phyloP scores from a whole-genome alignment of 768 basidiomycete genomes.

The Lentinus brumalis region DNA sequence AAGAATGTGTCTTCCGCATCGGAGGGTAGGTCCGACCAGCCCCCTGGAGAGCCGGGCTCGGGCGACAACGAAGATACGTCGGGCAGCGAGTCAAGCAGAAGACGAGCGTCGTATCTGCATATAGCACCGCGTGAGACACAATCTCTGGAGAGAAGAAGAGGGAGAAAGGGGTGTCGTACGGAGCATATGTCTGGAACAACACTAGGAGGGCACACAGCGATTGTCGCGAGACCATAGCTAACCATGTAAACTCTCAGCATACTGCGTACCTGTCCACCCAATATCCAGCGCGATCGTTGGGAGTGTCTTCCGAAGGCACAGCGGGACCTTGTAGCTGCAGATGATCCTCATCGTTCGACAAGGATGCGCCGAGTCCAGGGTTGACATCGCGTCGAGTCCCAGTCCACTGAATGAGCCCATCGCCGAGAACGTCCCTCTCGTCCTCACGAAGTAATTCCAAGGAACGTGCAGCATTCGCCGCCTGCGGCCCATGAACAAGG shows the following conservation, averaged over 20 bases:
- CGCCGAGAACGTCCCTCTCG: constrained; percentile 22
- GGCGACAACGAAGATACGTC: constrained; percentile 15
- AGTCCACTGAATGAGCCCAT: constrained; percentile 35
- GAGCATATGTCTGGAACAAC: constrained; percentile 14
- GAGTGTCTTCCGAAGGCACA: neutral
- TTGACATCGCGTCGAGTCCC: neutral
- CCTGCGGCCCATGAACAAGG: constrained; percentile 56
- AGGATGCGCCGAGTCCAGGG: no score
- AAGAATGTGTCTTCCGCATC: constrained; percentile 87
- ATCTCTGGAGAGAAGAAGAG: constrained; percentile 3
- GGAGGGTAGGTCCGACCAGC: constrained; percentile 86
- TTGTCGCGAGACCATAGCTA: neutral
- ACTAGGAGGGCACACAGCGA: neutral
- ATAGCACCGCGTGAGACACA: neutral
- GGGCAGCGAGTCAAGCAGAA: constrained; percentile 62
- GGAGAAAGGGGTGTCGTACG: constrained; percentile 18
- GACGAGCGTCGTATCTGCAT: constrained; percentile 77
- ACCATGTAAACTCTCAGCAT: constrained; percentile 11
- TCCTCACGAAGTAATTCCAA: constrained; percentile 33
- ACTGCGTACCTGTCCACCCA: constrained; percentile 84
- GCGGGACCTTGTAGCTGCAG: constrained; percentile 8
- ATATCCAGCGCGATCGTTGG: constrained; percentile 36
- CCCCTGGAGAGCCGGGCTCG: constrained; percentile 49
- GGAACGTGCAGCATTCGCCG: constrained; percentile 38
- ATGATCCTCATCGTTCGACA: constrained; percentile 8